phyloP scores from a whole-genome alignment of 2,329 filamentous ascomycete genomes.

The Sphaerulina musiva region DNA sequence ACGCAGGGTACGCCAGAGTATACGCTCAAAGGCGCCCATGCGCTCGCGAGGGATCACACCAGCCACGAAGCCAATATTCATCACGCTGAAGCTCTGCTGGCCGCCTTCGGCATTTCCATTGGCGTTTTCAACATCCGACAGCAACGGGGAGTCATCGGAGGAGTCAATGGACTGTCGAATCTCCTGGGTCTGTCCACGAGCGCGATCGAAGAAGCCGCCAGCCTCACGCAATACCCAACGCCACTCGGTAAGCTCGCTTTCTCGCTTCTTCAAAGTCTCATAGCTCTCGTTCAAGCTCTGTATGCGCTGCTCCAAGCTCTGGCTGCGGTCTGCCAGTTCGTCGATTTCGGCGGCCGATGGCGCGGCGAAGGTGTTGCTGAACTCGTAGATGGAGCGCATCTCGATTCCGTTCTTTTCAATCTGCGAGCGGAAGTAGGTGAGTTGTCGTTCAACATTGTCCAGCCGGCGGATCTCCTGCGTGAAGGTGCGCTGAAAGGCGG shows the following conservation, averaged over 20 bases:
- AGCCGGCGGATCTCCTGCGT: constrained; percentile 95
- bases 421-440: constrained; percentile 90
- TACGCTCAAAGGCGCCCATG: constrained; percentile 92
- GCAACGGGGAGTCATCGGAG: constrained; percentile 84
- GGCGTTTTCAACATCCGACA: constrained; percentile 87
- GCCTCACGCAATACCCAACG: constrained; percentile 95
- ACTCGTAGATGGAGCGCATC: constrained; percentile 85
- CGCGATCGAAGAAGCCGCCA: constrained; percentile 93
- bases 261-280: constrained; percentile 94
- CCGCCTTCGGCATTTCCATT: constrained; percentile 27
- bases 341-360: constrained; percentile 94
- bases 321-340: constrained; percentile 84
- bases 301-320: constrained; percentile 86
- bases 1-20: constrained; percentile 92
- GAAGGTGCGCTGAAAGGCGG: constrained; percentile 93
- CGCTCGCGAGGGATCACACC: constrained; percentile 91
- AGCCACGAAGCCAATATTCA: constrained; percentile 98
- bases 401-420: constrained; percentile 89
- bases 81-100: constrained; percentile 65
- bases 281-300: constrained; percentile 94
- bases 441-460: constrained; percentile 95
- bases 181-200: constrained; percentile 92
- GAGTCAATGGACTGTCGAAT: constrained; percentile 82
- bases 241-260: constrained; percentile 96
- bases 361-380: constrained; percentile 71